phyloP scores from a whole-genome alignment of 1,139 yeast genomes.

The Blastobotrys buckinghamii region DNA sequence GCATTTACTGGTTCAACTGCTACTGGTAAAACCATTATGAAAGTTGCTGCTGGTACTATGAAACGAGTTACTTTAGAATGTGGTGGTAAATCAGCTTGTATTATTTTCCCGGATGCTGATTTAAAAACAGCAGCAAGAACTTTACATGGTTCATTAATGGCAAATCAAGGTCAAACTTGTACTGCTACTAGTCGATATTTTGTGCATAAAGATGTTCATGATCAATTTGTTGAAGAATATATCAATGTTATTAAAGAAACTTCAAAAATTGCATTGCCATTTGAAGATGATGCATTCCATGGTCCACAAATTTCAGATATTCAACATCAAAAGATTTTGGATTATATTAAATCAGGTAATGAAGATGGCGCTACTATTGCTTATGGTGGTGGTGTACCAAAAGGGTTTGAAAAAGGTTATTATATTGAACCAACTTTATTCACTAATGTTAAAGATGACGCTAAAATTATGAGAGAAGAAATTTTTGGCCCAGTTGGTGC shows the following conservation, averaged over 20 bases:
- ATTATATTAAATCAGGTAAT: slow-evolving; percentile 68
- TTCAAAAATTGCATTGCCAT: slow-evolving; percentile 68
- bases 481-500: slow-evolving; percentile 89
- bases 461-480: slow-evolving; percentile 62
- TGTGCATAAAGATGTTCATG: slow-evolving; percentile 70
- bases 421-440: slow-evolving; percentile 66
- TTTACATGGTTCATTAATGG: slow-evolving; percentile 56
- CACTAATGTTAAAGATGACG: slow-evolving; percentile 54
- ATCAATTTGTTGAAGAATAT: slow-evolving; percentile 52
- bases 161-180: slow-evolving; percentile 82
- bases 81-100: slow-evolving; percentile 82
- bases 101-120: slow-evolving; percentile 69
- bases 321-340: slow-evolving; percentile 70
- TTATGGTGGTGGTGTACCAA: slow-evolving; percentile 83
- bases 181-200: slow-evolving; percentile 79
- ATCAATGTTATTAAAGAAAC: slow-evolving; percentile 49
- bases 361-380: slow-evolving; percentile 67
- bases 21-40: slow-evolving; percentile 72
- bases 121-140: slow-evolving; percentile 52
- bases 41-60: slow-evolving; percentile 64
- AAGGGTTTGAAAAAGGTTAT: slow-evolving; percentile 65
- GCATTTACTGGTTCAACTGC: slow-evolving; percentile 88
- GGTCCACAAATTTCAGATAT: slow-evolving; percentile 80
- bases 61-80: slow-evolving; percentile 77
- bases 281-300: slow-evolving; percentile 63